phyloP scores from a whole-genome alignment of 441 rosid genomes.

The California macrophylla region DNA sequence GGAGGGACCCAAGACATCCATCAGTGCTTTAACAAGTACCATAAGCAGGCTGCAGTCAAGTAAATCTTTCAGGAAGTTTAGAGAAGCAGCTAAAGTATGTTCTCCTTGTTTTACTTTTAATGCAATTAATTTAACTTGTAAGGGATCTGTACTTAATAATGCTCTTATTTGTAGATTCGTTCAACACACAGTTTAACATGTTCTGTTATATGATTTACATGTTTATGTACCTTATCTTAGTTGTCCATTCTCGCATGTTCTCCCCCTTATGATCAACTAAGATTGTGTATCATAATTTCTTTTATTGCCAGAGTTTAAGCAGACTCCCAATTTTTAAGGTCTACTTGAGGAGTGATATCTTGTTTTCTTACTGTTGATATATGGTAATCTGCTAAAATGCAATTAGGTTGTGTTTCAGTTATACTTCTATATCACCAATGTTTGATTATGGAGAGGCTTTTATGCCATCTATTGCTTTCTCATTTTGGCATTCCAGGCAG shows the following conservation, averaged over 20 bases:
- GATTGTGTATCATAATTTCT: background rate
- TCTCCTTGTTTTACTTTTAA: conserved; percentile 13
- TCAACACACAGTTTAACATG: background rate
- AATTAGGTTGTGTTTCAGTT: background rate
- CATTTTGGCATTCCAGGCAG: background rate
- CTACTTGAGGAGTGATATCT: background rate
- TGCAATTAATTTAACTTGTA: conserved; percentile 3
- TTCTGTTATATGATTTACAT: background rate
- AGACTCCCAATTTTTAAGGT: background rate
- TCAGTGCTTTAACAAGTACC: conserved; percentile 66
- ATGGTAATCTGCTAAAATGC: background rate
- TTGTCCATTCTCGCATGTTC: background rate
- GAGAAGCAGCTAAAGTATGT: conserved; percentile 82
- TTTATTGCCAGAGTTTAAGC: background rate
- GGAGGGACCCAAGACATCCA: conserved; percentile 63
- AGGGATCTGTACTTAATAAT: background rate
- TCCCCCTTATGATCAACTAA: background rate
- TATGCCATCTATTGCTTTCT: background rate
- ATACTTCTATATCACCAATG: too few species aligned
- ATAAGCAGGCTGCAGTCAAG: conserved; percentile 84
- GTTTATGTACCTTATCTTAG: background rate
- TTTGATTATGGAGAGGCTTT: too few species aligned
- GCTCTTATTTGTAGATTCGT: background rate
- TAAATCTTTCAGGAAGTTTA: conserved; percentile 62
- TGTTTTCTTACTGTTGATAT: background rate